Evolutionary conservation across 192 early-diverging fungal genomes (phyloP), one percentile per base, ranked within the genome.

Genomic region (Mortierella hygrophila): DNA sequence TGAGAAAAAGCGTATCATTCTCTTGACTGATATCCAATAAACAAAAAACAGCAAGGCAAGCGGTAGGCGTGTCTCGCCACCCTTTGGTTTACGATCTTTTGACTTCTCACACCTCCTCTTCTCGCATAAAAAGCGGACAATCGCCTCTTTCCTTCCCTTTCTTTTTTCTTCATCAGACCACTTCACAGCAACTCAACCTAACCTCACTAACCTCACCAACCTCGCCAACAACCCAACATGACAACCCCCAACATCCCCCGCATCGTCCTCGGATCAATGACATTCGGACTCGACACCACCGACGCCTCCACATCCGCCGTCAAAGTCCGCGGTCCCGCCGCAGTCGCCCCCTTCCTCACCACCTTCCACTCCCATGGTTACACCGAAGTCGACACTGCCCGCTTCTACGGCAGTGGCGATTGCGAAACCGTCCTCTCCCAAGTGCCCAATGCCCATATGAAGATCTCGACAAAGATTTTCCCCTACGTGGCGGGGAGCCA

Each of bases 381-480:
- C 42, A 44, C 26, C 6, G 44, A 72, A 44, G 26, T 72, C 42
- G 88, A 88, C 47, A 88, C 87, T 18, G 86, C 88, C 20, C 44
- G 65, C 4, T 77, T 88, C n/a, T 88, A 88, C 63, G 80, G 90
- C 32, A 88, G 88, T 38, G 92, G 92, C 29, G 91, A 90, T 79
- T 90, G 42, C 26, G 70, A 69, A 20, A 52, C 80, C 57, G 47
- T 83, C 2, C 78, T 88, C 20, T 32, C 23, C 9, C 65, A 82
- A 23, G 35, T 83, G 23, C 54, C 79, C 6, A 60, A 41, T 69
- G 75, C 68, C 63, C 72, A 41, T 32, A 90, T 90, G 57, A 83
- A 79, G 37, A 75, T 91, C 23, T 89, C 90, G 23, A 93, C 92
- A 41, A 93, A 93, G 68, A 90, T 89, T 1, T 93, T 78, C 55